phyloP scores from a whole-genome alignment of 345 rosid species.

The Trapa incisa region DNA sequence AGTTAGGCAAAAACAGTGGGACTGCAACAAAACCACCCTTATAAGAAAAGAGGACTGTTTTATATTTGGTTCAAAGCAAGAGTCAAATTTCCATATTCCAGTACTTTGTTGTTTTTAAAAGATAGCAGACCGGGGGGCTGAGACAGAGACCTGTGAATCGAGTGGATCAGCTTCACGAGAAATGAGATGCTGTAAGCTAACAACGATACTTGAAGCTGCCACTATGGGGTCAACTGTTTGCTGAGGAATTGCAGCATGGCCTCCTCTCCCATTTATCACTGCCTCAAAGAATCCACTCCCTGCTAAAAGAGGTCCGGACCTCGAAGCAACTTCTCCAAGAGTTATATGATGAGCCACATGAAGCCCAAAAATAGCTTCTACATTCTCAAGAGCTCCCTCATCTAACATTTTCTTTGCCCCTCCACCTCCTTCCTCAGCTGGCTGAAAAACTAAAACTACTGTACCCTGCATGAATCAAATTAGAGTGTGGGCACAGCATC shows the following conservation, averaged over 20 bases:
- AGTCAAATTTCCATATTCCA: background rate
- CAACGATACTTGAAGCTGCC: conserved; percentile 69
- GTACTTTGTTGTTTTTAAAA: background rate
- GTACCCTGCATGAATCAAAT: conserved; percentile 47
- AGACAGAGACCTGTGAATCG: conserved; percentile 60
- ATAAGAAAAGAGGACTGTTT: background rate
- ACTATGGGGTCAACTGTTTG: conserved; percentile 59
- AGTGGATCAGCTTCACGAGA: conserved; percentile 89
- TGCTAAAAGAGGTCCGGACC: conserved; percentile 61
- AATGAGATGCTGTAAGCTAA: conserved; percentile 79
- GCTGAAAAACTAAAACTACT: conserved; percentile 74
- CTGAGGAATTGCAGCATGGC: conserved; percentile 87
- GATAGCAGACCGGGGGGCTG: background rate
- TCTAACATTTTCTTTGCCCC: conserved; percentile 71
- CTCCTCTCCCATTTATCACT: conserved; percentile 67
- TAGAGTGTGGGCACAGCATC: background rate
- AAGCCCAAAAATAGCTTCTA: conserved; percentile 68
- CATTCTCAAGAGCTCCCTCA: conserved; percentile 52
- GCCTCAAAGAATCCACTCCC: conserved; percentile 73
- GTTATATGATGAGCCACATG: conserved; percentile 37
- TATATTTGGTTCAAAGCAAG: background rate
- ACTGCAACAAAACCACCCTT: too few species aligned
- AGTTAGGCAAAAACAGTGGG: too few species aligned
- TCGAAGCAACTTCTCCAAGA: conserved; percentile 42
- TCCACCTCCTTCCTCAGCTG: conserved; percentile 92